Conservation (phyloP, 2,329 filamentous ascomycete genomes). For the Penicillium thymicola region DNA sequence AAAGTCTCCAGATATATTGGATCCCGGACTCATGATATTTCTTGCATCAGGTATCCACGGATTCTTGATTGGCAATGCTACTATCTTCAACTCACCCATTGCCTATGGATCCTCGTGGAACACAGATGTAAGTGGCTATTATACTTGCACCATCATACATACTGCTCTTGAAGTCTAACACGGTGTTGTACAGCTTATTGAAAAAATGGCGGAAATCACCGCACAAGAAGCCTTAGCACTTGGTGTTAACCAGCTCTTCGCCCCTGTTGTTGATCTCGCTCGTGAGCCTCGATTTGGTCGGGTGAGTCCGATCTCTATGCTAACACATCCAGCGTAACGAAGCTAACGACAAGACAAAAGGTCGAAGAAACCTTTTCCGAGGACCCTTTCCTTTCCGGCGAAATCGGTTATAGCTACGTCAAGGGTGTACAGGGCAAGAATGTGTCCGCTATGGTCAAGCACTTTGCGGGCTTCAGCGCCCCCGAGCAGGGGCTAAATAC, state of each 20-base stretch:
- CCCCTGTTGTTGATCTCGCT: slow-evolving; percentile 67
- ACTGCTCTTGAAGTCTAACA: not conserved
- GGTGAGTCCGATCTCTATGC: slow-evolving; percentile 30
- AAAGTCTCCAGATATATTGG: not conserved
- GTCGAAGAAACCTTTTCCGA: slow-evolving; percentile 71
- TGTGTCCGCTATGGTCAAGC: slow-evolving; percentile 71
- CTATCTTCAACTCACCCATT: slow-evolving; percentile 76
- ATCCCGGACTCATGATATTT: not conserved
- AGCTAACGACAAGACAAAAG: slow-evolving; percentile 12
- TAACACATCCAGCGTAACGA: not conserved
- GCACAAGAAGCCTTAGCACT: slow-evolving; percentile 63
- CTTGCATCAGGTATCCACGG: slow-evolving; percentile 56
- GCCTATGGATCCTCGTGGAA: slow-evolving; percentile 70
- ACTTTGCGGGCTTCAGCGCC: slow-evolving; percentile 66
- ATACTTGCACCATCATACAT: not conserved
- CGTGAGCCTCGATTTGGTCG: slow-evolving; percentile 68
- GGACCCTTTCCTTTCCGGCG: slow-evolving; percentile 65
- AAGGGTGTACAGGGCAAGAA: slow-evolving; percentile 62
- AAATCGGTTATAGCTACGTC: slow-evolving; percentile 61
- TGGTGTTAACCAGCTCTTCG: slow-evolving; percentile 71
- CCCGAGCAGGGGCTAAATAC: slow-evolving; percentile 73
- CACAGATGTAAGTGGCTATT: slow-evolving; percentile 39
- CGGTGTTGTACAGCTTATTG: slow-evolving; percentile 44
- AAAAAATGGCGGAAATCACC: slow-evolving; percentile 65
- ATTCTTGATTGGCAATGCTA: slow-evolving; percentile 68